Conservation (phyloP, 106 monocot genomes). For the Allium sativum region DNA sequence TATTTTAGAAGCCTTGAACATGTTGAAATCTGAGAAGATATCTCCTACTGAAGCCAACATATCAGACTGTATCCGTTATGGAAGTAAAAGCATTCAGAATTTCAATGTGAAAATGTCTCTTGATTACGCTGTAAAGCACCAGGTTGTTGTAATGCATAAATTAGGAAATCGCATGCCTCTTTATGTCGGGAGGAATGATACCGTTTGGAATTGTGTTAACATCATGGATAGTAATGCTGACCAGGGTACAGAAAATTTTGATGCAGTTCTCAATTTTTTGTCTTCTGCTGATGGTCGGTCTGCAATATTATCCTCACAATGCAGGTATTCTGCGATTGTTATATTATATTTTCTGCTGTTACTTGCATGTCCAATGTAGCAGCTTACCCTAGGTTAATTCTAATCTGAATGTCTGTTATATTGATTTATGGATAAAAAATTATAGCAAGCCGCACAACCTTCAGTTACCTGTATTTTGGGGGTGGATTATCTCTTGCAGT, state of each 20-base stretch:
- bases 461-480: no score
- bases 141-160: slow-evolving; percentile 30
- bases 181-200: slow-evolving; percentile 34
- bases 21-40: slow-evolving; percentile 44
- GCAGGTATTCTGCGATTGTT: slow-evolving; percentile 24
- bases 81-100: slow-evolving; percentile 24
- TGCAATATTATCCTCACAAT: slow-evolving; percentile 29
- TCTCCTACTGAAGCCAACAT: slow-evolving; percentile 50
- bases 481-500: no score
- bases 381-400: no score
- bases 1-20: slow-evolving; percentile 37
- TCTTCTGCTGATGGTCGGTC: slow-evolving; percentile 23
- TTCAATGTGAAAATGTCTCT: slow-evolving; percentile 41
- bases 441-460: no score
- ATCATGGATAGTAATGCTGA: slow-evolving; percentile 34
- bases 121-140: slow-evolving; percentile 25
- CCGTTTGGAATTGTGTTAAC: slow-evolving; percentile 61
- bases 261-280: slow-evolving; percentile 30
- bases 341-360: no score
- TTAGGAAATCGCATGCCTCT: slow-evolving; percentile 28
- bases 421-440: no score
- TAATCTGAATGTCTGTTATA: no score
- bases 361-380: no score
- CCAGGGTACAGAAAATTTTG: slow-evolving; percentile 28
- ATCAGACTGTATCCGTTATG: slow-evolving; percentile 47